Evolutionary conservation across 2,329 filamentous ascomycete species (phyloP).

Genomic region (Blumeria hordei): DNA sequence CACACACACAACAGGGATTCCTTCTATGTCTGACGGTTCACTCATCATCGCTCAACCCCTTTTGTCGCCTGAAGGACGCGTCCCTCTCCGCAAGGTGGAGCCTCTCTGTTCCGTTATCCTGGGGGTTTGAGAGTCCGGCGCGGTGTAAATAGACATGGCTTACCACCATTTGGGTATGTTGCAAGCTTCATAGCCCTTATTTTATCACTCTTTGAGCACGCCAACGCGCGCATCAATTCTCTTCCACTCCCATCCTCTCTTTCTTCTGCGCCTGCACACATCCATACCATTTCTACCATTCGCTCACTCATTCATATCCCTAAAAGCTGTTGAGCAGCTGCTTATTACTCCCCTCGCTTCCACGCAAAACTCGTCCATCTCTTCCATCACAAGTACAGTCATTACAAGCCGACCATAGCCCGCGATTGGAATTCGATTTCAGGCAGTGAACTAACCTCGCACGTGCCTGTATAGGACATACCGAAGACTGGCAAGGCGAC

Average conservation of each 20-base stretch:
- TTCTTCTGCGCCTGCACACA: background rate
- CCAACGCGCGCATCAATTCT: background rate
- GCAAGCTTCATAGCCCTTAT: background rate
- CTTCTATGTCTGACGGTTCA: too few species aligned
- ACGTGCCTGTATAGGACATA: conserved; percentile 11
- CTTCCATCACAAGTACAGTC: background rate
- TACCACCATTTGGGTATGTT: background rate
- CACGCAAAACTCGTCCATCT: background rate
- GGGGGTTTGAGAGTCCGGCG: background rate
- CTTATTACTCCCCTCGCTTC: background rate
- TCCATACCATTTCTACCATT: background rate
- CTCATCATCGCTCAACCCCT: too few species aligned
- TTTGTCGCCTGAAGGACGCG: too few species aligned
- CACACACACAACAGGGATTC: too few species aligned
- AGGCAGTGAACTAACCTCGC: conserved; percentile 3
- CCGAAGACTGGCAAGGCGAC: conserved; percentile 23
- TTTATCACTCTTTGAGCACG: background rate
- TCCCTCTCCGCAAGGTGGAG: conserved; percentile 5
- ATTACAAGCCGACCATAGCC: background rate
- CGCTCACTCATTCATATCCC: background rate
- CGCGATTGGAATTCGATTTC: conserved; percentile 3
- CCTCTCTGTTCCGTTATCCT: background rate
- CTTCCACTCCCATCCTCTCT: background rate
- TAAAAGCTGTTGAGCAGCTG: background rate
- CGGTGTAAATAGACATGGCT: background rate